Base-by-base conservation (phyloP, 768 basidiomycete genomes). In the Collybia nuda region DNA sequence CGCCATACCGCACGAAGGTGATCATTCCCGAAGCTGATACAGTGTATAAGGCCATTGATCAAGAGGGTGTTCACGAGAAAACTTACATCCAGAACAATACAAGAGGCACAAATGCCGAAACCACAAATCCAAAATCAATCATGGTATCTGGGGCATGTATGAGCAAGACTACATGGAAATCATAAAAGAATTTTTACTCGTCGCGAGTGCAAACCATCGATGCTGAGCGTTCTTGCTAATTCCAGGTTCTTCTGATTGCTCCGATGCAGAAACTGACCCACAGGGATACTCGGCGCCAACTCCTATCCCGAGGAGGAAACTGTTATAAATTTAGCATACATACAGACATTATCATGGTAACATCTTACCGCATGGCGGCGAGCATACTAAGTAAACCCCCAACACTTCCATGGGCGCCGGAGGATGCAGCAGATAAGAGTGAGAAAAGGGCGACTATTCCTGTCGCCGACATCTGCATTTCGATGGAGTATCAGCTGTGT, bases 1-100 rank as follows among this genome's bases (percentile, higher is more conserved):
- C 93, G 85, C 93, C 93, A 96, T 3, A 92, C 88, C 2, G 88
- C 88, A 22, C 88, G 81, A 38, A 95, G 82, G 62, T 94, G 93
- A 53, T 89, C 68, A 37, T 79, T 60, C 26, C 90, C 89, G 53
- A 88, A 93, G 59, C 87, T 90, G 51, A 35, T 7, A 6, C n/a
- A 21, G 17, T 15, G 9, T 23, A 7, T 38, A 7, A 11, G 23
- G 6, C 28, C 40, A 49, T 17, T 8, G 4, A 15, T n/a, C 40
- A n/a, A 40, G 40, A 15, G 17, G 26, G 5, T 14, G 0, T 32
- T 54, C 18, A 50, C 22, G 37, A 48, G 46, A 50, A n/a, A 24
- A 70, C 85, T 40, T 54, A 90, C 85, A 95, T 95, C 93, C 91
- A 93, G 61, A 83, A 90, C 24, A 93, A 73, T 22, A 95, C 87